Conservation (phyloP, 176 grass and related monocot genomes). For the Avena atlantica region DNA sequence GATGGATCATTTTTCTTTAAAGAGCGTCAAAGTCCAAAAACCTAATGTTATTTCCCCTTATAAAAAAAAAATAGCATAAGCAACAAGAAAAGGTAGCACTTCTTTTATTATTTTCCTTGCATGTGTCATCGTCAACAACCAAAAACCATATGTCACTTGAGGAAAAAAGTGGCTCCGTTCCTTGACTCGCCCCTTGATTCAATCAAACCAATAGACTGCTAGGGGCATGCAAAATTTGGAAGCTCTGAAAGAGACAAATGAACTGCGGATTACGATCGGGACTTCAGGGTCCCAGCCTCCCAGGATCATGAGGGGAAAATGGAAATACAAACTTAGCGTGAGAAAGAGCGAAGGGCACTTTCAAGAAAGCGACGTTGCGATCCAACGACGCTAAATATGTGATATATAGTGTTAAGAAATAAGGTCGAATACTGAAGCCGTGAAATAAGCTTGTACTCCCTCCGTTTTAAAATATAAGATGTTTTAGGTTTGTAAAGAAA, state of each 20-base stretch:
- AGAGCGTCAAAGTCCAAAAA: too few species aligned
- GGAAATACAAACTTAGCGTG: not conserved
- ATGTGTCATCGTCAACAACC: not conserved
- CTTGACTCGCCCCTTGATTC: not conserved
- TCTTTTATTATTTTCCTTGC: constrained; percentile 7
- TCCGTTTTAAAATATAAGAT: too few species aligned
- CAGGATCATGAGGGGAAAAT: not conserved
- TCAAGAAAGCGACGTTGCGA: not conserved
- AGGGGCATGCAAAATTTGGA: constrained; percentile 23
- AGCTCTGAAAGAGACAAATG: constrained; percentile 18
- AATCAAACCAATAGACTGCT: not conserved
- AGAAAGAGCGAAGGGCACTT: not conserved
- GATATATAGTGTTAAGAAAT: not conserved
- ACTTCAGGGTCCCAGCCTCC: too few species aligned
- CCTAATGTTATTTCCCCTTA: too few species aligned
- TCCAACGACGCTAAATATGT: not conserved
- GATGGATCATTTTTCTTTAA: too few species aligned
- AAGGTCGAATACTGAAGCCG: not conserved
- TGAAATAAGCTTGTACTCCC: not conserved
- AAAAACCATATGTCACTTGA: too few species aligned
- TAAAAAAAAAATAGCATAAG: too few species aligned
- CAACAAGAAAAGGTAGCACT: too few species aligned
- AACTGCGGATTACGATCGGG: not conserved
- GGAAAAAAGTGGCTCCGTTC: not conserved
- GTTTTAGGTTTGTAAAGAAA: too few species aligned